Evolutionary conservation across 2,329 filamentous ascomycete species (phyloP), one percentile per base, ranked within the genome.

Genomic region (Colletotrichum costaricense): DNA sequence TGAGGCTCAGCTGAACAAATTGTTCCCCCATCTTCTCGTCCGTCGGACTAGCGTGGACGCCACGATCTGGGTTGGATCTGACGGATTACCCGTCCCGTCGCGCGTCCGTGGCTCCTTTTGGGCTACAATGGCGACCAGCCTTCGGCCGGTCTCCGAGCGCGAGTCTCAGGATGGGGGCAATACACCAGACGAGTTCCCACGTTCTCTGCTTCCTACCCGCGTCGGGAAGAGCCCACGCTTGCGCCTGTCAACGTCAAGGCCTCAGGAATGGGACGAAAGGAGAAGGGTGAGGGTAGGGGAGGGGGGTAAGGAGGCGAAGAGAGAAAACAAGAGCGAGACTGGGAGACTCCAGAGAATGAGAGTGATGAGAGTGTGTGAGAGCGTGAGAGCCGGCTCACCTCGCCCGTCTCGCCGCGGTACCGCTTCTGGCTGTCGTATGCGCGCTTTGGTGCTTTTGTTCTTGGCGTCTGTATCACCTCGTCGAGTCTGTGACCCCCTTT

Each of bases 391-490:
- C 42, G 42, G 42, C 42, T n/a, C 8, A 26, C 9, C n/a, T 8
- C 28, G 30, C 16, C 49, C 49, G 63, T 52, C 30, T 64, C 30
- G 35, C 33, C n/a, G 24, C 22, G 16, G 26, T 22, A 33, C 66
- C 67, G 57, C 33, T 49, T 38, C 54, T n/a, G 42, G 59, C 60
- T 46, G 35, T 60, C 59, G 54, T n/a, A 33, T 58, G 54, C 54
- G 66, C 64, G 42, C 42, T 46, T 63, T 59, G 59, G 70, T 26
- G 66, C 70, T 19, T 42, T 46, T 38, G 55, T 19, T 63, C 70
- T 73, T 73, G 70, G 70, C 66, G 52, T 35, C 54, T 69, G 70
- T 73, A 73, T 73, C 70, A 69, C 55, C 59, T 42, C 58, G n/a
- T 69, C 59, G 59, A 73, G 42, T 64, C 66, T 56, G 70, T 56